phyloP scores from a whole-genome alignment of 345 rosid species.

The Sapria himalayana region DNA sequence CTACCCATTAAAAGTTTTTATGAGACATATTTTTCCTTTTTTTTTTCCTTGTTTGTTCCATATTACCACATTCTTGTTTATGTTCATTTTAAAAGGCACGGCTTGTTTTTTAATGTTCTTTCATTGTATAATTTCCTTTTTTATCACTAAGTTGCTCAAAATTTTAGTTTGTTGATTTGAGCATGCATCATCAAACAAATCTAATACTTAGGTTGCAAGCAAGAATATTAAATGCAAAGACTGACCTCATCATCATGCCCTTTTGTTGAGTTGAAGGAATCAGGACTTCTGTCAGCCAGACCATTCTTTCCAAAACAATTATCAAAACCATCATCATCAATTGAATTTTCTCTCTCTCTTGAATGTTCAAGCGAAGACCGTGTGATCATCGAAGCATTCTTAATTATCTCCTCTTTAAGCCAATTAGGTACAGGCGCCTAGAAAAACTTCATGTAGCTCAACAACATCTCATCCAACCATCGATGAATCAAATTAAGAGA shows the following conservation, averaged over 20 bases:
- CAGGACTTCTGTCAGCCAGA: constrained; percentile 47
- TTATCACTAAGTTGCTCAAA: too few relatives aligned
- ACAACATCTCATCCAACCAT: too few relatives aligned
- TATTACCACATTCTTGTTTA: too few relatives aligned
- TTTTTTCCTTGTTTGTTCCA: too few relatives aligned
- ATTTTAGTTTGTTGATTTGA: too few relatives aligned
- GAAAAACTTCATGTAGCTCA: constrained; percentile 8
- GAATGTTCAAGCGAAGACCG: constrained; percentile 42
- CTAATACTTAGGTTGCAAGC: background rate
- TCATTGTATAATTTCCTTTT: too few relatives aligned
- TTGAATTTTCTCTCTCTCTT: constrained; percentile 30
- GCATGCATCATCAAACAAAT: too few relatives aligned
- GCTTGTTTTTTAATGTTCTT: too few relatives aligned
- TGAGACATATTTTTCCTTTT: too few relatives aligned
- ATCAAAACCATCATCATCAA: constrained; percentile 40
- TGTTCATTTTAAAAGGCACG: too few relatives aligned
- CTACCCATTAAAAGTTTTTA: too few relatives aligned
- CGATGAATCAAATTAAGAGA: constrained; percentile 6
- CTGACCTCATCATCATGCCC: constrained; percentile 66
- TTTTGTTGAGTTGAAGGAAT: constrained; percentile 53
- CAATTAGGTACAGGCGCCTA: constrained; percentile 91
- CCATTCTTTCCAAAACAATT: constrained; percentile 27
- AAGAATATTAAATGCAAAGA: background rate
- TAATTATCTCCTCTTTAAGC: constrained; percentile 87
- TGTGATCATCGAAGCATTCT: constrained; percentile 50